These are phyloP conservation scores for Marchantia polymorpha DNA, from an alignment of 225 moss, liverwort and hornwort species.

Conservation along the genomic window DNA sequence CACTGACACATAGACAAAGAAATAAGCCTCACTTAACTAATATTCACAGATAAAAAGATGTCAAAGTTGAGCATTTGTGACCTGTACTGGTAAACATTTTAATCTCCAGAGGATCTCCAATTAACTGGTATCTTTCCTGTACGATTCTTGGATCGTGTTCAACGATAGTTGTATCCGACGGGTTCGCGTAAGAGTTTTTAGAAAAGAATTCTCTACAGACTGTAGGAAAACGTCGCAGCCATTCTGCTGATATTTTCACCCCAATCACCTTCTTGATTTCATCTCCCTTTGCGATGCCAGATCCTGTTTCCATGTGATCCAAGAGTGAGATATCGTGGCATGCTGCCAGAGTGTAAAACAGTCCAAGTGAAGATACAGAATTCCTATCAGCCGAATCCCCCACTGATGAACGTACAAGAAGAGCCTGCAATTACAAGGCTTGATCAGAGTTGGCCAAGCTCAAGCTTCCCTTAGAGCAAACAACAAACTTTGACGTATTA, in stretches of 20 bases:
- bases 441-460: neutral
- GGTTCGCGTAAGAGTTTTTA: neutral
- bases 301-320: neutral
- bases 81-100: slow-evolving; percentile 15
- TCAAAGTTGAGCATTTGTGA: neutral
- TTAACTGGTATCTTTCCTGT: neutral
- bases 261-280: neutral
- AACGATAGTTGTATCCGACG: neutral
- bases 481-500: too few relatives aligned
- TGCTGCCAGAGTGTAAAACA: slow-evolving; percentile 15
- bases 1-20: too few relatives aligned
- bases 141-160: neutral
- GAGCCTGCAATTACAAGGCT: neutral
- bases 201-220: neutral
- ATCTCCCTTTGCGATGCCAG: neutral
- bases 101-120: neutral
- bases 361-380: slow-evolving; percentile 4
- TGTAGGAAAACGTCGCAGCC: neutral
- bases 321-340: slow-evolving; percentile 7
- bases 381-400: neutral
- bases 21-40: too few relatives aligned
- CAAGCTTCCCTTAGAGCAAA: too few relatives aligned
- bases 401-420: neutral
- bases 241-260: neutral
- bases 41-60: neutral